A percentile compares a stretch with the other conserved stretches of the same genome.
Evolutionary conservation across 1,139 yeast species (phyloP).

Genomic region (Hanseniaspora gamundiae): DNA sequence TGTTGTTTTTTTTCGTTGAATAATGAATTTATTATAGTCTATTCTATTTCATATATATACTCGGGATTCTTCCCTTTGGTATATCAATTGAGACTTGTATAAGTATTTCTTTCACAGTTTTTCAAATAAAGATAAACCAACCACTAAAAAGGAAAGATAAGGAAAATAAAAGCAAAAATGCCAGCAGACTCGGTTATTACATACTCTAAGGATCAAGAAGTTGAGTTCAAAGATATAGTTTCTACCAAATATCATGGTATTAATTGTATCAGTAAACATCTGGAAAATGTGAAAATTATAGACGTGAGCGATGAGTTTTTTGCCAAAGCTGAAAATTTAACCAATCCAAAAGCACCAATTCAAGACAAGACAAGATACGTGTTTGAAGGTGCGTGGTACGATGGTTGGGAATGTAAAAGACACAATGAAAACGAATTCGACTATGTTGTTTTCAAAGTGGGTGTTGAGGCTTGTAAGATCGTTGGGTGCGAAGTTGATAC

Average conservation of each 20-base stretch:
- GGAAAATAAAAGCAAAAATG: slow-evolving; percentile 1
- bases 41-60: no score
- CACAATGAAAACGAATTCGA: slow-evolving; percentile 78
- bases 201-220: slow-evolving; percentile 7
- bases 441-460: slow-evolving; percentile 72
- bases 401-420: slow-evolving; percentile 96
- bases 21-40: no score
- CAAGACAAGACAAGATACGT: slow-evolving; percentile 71
- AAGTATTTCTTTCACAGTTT: no score
- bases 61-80: no score
- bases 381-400: slow-evolving; percentile 91
- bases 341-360: slow-evolving; percentile 68
- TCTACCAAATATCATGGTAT: slow-evolving; percentile 14
- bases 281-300: slow-evolving; percentile 59
- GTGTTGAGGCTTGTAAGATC: slow-evolving; percentile 63
- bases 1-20: no score
- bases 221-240: slow-evolving; percentile 10
- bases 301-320: slow-evolving; percentile 83
- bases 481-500: slow-evolving; percentile 86
- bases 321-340: slow-evolving; percentile 83
- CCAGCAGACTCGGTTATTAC: slow-evolving; percentile 4
- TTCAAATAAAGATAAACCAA: no score
- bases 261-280: slow-evolving; percentile 71
- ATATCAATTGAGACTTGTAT: no score
- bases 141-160: neutral